Conservation (phyloP, 345 rosid species). For the Diplotaxis tenuifolia region DNA sequence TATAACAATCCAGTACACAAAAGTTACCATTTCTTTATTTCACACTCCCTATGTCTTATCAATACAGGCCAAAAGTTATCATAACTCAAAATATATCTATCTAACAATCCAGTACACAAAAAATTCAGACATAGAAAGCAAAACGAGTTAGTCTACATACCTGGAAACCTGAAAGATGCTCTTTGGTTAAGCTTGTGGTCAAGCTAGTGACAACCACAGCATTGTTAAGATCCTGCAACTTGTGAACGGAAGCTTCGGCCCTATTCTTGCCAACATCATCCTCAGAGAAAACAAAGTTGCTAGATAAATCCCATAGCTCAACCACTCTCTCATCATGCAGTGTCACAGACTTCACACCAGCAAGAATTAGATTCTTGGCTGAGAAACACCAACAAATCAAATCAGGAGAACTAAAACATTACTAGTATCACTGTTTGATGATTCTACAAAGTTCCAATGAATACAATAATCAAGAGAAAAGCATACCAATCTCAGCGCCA, state of each 20-base stretch:
- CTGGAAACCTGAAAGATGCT: slow-evolving; percentile 83
- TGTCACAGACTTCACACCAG: slow-evolving; percentile 1
- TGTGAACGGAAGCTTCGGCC: slow-evolving; percentile 91
- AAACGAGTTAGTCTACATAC: slow-evolving; percentile 34
- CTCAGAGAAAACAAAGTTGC: slow-evolving; percentile 84
- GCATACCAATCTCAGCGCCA: slow-evolving; percentile 90
- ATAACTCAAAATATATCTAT: not conserved
- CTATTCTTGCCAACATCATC: slow-evolving; percentile 87
- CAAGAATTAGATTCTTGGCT: not conserved
- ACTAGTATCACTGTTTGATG: not conserved
- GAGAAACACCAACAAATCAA: slow-evolving; percentile 5
- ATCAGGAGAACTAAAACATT: not conserved
- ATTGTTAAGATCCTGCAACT: slow-evolving; percentile 94
- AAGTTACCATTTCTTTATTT: not conserved
- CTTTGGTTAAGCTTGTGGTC: slow-evolving; percentile 51
- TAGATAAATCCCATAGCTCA: slow-evolving; percentile 88
- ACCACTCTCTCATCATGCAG: not conserved
- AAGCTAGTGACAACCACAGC: slow-evolving; percentile 50
- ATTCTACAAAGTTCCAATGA: not conserved
- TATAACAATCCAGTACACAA: no score
- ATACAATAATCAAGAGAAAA: not conserved
- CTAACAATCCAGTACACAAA: not conserved
- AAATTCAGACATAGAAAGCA: not conserved
- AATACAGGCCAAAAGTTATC: not conserved
- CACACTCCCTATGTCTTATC: not conserved